Percentiles rank a stretch among this genome's conserved stretches.
phyloP scores from a whole-genome alignment of 495 filamentous ascomycete genomes.

The Letharia columbiana region DNA sequence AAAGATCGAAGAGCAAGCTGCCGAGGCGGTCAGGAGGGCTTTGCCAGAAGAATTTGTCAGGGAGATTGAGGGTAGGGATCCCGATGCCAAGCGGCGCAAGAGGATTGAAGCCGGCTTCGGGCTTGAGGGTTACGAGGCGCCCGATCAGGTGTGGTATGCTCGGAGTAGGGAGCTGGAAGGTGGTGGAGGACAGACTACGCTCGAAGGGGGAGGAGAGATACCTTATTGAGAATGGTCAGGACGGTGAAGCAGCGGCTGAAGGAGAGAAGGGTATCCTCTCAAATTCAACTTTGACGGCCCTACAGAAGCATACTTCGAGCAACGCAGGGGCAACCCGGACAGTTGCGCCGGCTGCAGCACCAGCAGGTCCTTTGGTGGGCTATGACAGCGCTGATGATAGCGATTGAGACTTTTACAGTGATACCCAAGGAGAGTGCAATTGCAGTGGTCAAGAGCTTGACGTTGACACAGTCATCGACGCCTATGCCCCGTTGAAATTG shows the following conservation, averaged over 20 bases:
- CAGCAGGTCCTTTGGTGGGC: slow-evolving; percentile 65
- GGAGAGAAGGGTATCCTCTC: slow-evolving; percentile 64
- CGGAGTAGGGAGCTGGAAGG: slow-evolving; percentile 43
- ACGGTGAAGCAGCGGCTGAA: slow-evolving; percentile 10
- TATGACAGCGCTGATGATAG: slow-evolving; percentile 90
- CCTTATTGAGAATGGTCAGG: slow-evolving; percentile 35
- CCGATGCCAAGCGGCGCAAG: slow-evolving; percentile 74
- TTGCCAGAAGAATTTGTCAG: slow-evolving; percentile 88
- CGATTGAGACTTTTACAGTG: slow-evolving; percentile 29
- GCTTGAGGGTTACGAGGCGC: slow-evolving; percentile 83
- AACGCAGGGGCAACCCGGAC: slow-evolving; percentile 32
- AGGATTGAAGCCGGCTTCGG: slow-evolving; percentile 88
- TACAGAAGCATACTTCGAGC: slow-evolving; percentile 42
- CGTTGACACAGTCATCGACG: neutral
- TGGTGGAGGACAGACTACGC: slow-evolving; percentile 38
- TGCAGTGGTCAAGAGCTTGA: neutral
- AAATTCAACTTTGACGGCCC: slow-evolving; percentile 63
- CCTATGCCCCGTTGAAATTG: neutral
- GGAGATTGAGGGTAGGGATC: slow-evolving; percentile 86
- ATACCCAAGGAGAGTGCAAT: slow-evolving; percentile 3
- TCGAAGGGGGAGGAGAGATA: slow-evolving; percentile 33
- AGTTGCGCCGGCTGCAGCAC: slow-evolving; percentile 37
- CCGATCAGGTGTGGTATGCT: slow-evolving; percentile 91
- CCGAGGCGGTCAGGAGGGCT: slow-evolving; percentile 83
- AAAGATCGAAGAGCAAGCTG: slow-evolving; percentile 93